Base-by-base conservation (phyloP, 2,329 filamentous ascomycete species). In the Biscogniauxia sp. region DNA sequence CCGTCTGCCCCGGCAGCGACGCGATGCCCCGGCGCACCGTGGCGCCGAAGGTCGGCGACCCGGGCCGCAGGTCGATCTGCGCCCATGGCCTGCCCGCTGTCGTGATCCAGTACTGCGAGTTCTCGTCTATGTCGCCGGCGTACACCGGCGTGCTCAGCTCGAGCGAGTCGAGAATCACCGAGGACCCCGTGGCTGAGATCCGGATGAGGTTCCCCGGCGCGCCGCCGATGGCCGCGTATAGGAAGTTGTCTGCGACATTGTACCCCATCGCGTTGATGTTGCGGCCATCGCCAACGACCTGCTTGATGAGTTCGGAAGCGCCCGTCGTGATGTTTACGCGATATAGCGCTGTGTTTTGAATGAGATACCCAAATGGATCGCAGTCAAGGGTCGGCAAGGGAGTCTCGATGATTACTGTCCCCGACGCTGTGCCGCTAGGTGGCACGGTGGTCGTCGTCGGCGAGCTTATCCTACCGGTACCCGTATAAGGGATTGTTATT, bases 241-340 rank as follows among this genome's bases (percentile, higher is more conserved):
- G 50, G 58, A 64, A 69, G 13, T 66, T 65, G 4, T 69, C 68
- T 8, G 45, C 41, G 11, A 57, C n/a, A 26, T 67, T 69, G 57
- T 68, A 69, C 4, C 66, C 68, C 37, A 68, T 55, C 15, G 66
- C 66, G 53, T 69, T 63, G 57, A 69, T 61, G 55, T 51, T 58
- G 26, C 55, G 45, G 11, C 62, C 64, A n/a, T 57, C 57, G 26
- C 53, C 58, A 1, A 66, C 58, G 9, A 53, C 20, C 7, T 52
- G 54, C 56, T 53, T 61, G 1, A 64, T 45, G 0, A 61, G 20
- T 1, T 19, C 58, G 3, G 25, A 11, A 2, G 0, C 5, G 11
- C 64, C 66, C 4, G 54, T 60, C 1, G 59, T 53, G 15, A 68
- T 62, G 49, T 68, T 62, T 32, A 69, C 59, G 1, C 61, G 45